Conservation (phyloP, 768 basidiomycete genomes). For the Mycena belliarum region DNA sequence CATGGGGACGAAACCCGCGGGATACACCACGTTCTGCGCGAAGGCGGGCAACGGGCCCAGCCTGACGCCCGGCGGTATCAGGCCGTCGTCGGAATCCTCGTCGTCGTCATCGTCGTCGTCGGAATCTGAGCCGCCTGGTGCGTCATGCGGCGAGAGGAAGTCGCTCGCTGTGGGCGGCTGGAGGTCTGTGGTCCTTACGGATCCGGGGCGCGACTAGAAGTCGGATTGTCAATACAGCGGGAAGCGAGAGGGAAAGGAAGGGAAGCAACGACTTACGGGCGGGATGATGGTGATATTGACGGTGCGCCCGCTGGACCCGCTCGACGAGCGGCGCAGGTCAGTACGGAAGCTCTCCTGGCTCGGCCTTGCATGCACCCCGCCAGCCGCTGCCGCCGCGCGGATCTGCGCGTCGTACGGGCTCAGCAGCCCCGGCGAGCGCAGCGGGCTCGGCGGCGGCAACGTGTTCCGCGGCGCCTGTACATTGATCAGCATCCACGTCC, state of each 20-base stretch:
- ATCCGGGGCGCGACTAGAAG: slow-evolving; percentile 8
- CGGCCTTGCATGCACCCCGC: too few relatives aligned
- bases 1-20: slow-evolving; percentile 8
- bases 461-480: slow-evolving; percentile 1
- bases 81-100: neutral
- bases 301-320: slow-evolving; percentile 1
- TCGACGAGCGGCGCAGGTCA: neutral
- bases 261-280: neutral
- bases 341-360: too few relatives aligned
- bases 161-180: neutral
- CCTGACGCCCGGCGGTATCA: slow-evolving; percentile 5
- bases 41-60: slow-evolving; percentile 12
- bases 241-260: neutral
- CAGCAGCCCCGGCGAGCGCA: slow-evolving; percentile 9
- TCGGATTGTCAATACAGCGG: neutral
- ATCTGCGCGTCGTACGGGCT: slow-evolving; percentile 5
- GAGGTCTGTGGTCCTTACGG: neutral
- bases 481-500: too few relatives aligned
- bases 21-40: slow-evolving; percentile 12
- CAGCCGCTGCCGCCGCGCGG: neutral
- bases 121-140: neutral
- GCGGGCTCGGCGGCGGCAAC: slow-evolving; percentile 11
- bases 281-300: slow-evolving; percentile 13
- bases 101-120: slow-evolving; percentile 4
- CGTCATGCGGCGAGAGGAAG: slow-evolving; percentile 13